Percentiles rank a stretch among this genome's conserved stretches.
Conservation (phyloP, 495 filamentous ascomycete genomes). For the Umbilicaria muhlenbergii region DNA sequence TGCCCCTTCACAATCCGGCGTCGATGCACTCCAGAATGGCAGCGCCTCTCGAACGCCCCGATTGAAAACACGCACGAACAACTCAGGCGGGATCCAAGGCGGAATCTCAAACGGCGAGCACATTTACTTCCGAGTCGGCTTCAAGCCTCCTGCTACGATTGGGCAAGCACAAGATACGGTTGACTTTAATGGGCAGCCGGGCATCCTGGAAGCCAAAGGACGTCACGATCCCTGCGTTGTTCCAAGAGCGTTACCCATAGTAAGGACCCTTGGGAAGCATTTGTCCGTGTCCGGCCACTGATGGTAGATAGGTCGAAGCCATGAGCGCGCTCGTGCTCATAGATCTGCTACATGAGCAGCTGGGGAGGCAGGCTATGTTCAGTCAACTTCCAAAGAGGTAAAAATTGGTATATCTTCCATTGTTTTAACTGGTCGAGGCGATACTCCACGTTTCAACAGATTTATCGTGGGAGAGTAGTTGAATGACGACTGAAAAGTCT, state of each 20-base stretch:
- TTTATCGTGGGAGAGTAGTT: too few relatives aligned
- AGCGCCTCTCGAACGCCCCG: constrained; percentile 27
- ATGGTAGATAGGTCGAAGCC: too few relatives aligned
- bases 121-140: constrained; percentile 89
- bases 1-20: constrained; percentile 10
- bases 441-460: too few relatives aligned
- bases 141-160: constrained; percentile 95
- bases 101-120: constrained; percentile 90
- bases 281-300: too few relatives aligned
- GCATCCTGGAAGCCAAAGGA: constrained; percentile 81
- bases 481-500: too few relatives aligned
- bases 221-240: constrained; percentile 94
- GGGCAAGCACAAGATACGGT: constrained; percentile 80
- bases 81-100: constrained; percentile 91
- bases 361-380: constrained; percentile 41
- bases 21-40: constrained; percentile 17
- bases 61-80: constrained; percentile 86
- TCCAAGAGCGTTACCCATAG: constrained; percentile 85
- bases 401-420: too few relatives aligned
- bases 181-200: constrained; percentile 56
- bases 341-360: constrained; percentile 82
- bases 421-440: too few relatives aligned
- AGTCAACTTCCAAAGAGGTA: constrained; percentile 17
- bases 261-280: constrained; percentile 16
- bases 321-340: constrained; percentile 50